Percentiles rank a stretch among this genome's conserved stretches.
Evolutionary conservation across 1,284 basidiomycete genomes (phyloP).

Genomic region (Papiliotrema terrestris): DNA sequence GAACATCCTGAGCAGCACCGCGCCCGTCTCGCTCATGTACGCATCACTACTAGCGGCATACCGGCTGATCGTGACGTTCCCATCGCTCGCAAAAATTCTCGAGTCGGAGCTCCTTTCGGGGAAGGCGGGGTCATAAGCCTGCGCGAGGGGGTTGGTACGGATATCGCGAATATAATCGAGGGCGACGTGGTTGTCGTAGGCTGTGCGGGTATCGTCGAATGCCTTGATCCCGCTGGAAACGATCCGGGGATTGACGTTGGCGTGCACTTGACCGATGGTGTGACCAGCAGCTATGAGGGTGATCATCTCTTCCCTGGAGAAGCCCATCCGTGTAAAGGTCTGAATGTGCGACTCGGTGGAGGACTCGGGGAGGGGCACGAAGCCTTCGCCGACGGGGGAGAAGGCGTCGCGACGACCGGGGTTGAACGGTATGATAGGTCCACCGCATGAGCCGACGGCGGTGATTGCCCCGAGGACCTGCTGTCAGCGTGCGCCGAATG

Average conservation of each 20-base stretch:
- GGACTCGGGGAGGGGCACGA: background rate
- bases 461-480: slow-evolving; percentile 1
- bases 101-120: background rate
- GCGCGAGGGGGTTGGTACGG: slow-evolving; percentile 1
- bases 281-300: background rate
- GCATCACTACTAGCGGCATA: background rate
- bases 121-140: slow-evolving; percentile 1
- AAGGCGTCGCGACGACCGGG: background rate
- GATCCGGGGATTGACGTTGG: slow-evolving; percentile 1
- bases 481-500: background rate
- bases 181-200: slow-evolving; percentile 1
- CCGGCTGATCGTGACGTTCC: background rate
- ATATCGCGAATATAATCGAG: background rate
- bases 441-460: background rate
- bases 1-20: background rate
- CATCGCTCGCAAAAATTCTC: background rate
- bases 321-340: background rate
- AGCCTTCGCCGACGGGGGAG: background rate
- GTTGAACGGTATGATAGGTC: background rate
- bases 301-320: background rate
- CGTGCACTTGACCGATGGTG: slow-evolving; percentile 1
- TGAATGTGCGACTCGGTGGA: background rate
- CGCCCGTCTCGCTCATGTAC: background rate
- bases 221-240: background rate
- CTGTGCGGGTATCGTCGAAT: slow-evolving; percentile 1